A percentile compares a stretch with the other conserved stretches of the same genome.
phyloP scores from a whole-genome alignment of 192 early-diverging fungal species.

The Mortierella claussenii region DNA sequence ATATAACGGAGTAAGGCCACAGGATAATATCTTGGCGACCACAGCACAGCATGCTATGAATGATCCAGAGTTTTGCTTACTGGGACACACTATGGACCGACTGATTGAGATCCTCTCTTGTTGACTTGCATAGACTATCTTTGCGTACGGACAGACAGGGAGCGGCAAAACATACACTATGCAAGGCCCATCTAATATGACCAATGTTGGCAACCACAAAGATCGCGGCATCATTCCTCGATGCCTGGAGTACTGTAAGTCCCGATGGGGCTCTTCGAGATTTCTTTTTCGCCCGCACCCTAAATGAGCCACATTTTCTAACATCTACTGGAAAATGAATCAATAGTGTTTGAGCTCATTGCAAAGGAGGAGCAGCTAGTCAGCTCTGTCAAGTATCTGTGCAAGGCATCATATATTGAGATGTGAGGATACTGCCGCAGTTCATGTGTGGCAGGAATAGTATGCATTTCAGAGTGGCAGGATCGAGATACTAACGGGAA shows the following conservation, averaged over 20 bases:
- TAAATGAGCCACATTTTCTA: too few species aligned
- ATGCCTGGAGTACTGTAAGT: slow-evolving; percentile 66
- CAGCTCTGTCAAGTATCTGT: slow-evolving; percentile 73
- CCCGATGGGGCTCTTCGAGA: too few species aligned
- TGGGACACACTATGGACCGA: background rate
- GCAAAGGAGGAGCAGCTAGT: slow-evolving; percentile 60
- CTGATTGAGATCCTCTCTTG: background rate
- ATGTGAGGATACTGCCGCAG: too few species aligned
- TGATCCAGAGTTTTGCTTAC: background rate
- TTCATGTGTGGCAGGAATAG: too few species aligned
- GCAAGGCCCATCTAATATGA: slow-evolving; percentile 81
- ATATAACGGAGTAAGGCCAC: slow-evolving; percentile 65
- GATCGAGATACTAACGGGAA: too few species aligned
- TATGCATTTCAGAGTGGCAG: too few species aligned
- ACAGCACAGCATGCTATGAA: background rate
- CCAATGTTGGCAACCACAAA: slow-evolving; percentile 77
- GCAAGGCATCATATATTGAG: slow-evolving; percentile 91
- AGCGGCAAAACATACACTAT: slow-evolving; percentile 83
- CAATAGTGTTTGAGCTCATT: slow-evolving; percentile 64
- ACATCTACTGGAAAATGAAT: too few species aligned
- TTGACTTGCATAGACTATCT: slow-evolving; percentile 59
- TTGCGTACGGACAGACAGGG: slow-evolving; percentile 81
- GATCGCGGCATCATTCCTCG: slow-evolving; percentile 73
- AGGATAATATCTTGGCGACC: background rate
- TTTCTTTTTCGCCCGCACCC: too few species aligned